Base-by-base conservation (phyloP, 2,329 filamentous ascomycete genomes). In the Dactylonectria estremocensis region DNA sequence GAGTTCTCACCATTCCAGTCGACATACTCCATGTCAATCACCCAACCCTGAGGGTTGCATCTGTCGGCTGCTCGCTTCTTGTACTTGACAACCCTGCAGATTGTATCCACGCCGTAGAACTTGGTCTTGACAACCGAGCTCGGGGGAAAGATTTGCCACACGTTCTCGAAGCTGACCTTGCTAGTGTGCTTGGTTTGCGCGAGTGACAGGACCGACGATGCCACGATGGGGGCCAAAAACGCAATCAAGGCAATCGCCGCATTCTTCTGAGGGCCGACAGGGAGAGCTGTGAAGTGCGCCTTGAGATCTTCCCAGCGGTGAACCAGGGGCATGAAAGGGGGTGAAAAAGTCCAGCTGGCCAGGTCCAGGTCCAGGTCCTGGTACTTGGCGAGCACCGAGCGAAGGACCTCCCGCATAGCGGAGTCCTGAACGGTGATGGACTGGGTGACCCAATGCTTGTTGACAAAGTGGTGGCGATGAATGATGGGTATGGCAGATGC, bases 81-180 rank as follows among this genome's bases (percentile, higher is more conserved):
- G 59, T 78, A 80, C 49, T 77, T 75, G 6, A 74, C 74, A 0
- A 84, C 79, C 3, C 79, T 79, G 46, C 74, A 80, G 20, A 82
- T 69, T 2, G 78, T 76, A n/a, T 83, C 78, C 61, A 81, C 75
- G 14, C 79, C 79, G 40, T 72, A 78, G 61, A 79, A 75, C 16
- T 64, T 75, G 9, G 78, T 79, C 8, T 74, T 60, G 7, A 79
- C 80, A 3, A 81, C 62, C 18, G 77, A 76, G 9, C 76, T 69
- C 0, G 80, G 80, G 0, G 79, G 69, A 59, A 81, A 82, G 54
- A 82, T 77, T 56, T 81, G 77, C 79, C 79, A 82, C 8, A 81
- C 61, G 43, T 78, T 72, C 0, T 72, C 20, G 45, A 77, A 81
- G 20, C 50, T 63, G 45, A 81, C 68, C 35, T 76, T 80, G 18